Evolutionary conservation across 257 asterid species (phyloP).

Genomic region (Nicotiana noctiflora): DNA sequence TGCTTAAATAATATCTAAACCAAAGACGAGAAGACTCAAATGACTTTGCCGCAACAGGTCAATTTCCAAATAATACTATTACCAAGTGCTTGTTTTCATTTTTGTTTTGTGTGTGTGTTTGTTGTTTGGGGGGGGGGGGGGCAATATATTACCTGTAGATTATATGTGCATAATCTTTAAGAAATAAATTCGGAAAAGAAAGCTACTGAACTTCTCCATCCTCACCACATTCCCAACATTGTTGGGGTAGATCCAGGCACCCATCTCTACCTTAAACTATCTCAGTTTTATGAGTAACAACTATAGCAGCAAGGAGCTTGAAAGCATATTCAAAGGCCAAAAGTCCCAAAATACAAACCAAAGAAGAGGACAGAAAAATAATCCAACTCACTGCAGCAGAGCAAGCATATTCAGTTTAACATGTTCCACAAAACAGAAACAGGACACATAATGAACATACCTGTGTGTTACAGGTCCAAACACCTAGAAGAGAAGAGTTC

Average conservation of each 20-base stretch:
- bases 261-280: too few relatives aligned
- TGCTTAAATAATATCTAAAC: neutral
- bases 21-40: neutral
- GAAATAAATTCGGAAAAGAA: neutral
- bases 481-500: neutral
- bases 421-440: neutral
- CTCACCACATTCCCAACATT: slow-evolving; percentile 27
- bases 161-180: neutral
- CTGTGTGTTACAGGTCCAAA: neutral
- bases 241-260: too few relatives aligned
- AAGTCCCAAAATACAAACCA: neutral
- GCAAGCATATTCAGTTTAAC: neutral
- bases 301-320: neutral
- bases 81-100: neutral
- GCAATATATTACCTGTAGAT: neutral
- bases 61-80: neutral
- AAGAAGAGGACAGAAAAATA: neutral
- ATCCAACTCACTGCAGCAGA: neutral
- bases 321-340: neutral
- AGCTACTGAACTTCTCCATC: slow-evolving; percentile 42
- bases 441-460: neutral
- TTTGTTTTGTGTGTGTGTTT: neutral
- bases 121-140: neutral
- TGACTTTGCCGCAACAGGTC: neutral
- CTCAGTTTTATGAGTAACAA: too few relatives aligned